Conservation (phyloP, 352 stramenopile genomes). For the Phytophthora fragariaefolia region DNA sequence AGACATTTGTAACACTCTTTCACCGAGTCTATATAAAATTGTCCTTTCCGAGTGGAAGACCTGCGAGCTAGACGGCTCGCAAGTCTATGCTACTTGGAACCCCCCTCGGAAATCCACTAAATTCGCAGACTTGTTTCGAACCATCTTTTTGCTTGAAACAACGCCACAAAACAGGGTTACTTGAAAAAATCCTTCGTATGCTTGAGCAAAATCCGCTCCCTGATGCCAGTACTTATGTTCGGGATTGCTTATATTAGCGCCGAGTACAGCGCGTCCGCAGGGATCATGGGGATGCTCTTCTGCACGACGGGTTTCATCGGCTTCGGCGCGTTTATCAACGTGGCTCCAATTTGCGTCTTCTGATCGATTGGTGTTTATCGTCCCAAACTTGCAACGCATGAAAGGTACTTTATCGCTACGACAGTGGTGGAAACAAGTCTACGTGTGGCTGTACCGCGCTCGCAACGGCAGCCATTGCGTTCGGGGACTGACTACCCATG, state of each 20-base stretch:
- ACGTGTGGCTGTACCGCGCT: slow-evolving; percentile 28
- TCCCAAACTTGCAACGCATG: slow-evolving; percentile 53
- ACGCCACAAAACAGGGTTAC: no score
- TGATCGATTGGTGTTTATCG: slow-evolving; percentile 86
- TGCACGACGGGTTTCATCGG: slow-evolving; percentile 68
- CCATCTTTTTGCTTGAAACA: no score
- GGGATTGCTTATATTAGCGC: slow-evolving; percentile 29
- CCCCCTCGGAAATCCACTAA: no score
- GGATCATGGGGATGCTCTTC: slow-evolving; percentile 68
- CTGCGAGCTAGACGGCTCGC: slow-evolving; percentile 61
- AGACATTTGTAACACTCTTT: no score
- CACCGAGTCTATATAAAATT: no score
- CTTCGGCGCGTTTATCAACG: slow-evolving; percentile 69
- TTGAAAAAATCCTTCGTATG: no score
- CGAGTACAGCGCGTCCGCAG: slow-evolving; percentile 32
- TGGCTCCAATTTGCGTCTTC: slow-evolving; percentile 70
- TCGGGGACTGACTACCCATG: slow-evolving; percentile 30
- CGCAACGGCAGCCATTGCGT: slow-evolving; percentile 10
- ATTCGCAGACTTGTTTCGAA: slow-evolving; percentile 55
- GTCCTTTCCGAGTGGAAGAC: no score
- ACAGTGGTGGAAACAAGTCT: slow-evolving; percentile 26
- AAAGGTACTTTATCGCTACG: slow-evolving; percentile 30
- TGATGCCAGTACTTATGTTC: slow-evolving; percentile 30
- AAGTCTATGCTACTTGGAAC: no score
- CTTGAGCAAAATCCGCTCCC: no score